phyloP scores from a whole-genome alignment of 140 eudicot genomes.

The Anethum foeniculum region DNA sequence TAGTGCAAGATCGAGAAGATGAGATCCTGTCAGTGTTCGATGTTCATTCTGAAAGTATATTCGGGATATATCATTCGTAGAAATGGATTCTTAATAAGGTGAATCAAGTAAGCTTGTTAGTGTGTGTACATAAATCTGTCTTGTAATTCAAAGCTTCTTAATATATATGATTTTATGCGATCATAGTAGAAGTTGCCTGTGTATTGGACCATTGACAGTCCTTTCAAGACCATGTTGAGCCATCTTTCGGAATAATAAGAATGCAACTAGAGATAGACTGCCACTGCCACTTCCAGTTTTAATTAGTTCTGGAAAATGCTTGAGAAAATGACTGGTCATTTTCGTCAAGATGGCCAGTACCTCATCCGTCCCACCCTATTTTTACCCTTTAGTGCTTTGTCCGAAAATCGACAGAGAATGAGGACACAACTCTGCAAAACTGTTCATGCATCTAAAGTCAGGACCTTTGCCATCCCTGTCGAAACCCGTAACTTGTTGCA shows the following conservation, averaged over 20 bases:
- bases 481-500: neutral
- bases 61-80: conserved; percentile 29
- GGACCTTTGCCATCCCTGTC: conserved; percentile 3
- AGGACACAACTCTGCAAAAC: neutral
- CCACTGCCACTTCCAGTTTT: neutral
- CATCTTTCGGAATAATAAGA: neutral
- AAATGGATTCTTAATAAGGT: conserved; percentile 38
- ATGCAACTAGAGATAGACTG: neutral
- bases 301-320: neutral
- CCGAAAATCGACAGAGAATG: neutral
- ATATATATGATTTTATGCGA: neutral
- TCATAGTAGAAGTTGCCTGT: neutral
- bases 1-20: conserved; percentile 17
- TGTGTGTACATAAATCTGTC: conserved; percentile 16
- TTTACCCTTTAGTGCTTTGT: neutral
- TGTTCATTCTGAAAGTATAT: conserved; percentile 40
- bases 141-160: conserved; percentile 2
- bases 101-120: conserved; percentile 47
- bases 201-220: neutral
- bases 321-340: neutral
- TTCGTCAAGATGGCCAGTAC: neutral
- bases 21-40: conserved; percentile 45
- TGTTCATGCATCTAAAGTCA: conserved; percentile 8
- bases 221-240: conserved; percentile 4
- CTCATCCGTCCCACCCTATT: neutral